Evolutionary conservation across 2,329 filamentous ascomycete species (phyloP).

Genomic region (Trichoderma sp.): DNA sequence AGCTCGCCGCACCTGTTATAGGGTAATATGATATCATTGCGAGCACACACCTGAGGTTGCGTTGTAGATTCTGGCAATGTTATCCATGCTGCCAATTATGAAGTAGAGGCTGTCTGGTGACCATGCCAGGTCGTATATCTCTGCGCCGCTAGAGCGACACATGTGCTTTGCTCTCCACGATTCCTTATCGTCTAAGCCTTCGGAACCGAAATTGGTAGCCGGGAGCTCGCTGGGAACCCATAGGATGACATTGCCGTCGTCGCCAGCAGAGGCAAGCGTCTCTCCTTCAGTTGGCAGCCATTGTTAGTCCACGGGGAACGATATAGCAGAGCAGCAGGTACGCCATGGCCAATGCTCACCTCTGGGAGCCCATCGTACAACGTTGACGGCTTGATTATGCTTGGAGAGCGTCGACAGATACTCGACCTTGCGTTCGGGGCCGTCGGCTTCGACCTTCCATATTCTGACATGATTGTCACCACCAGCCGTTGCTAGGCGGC

Average conservation of each 20-base stretch:
- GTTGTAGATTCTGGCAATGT: conserved; percentile 95
- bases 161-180: conserved; percentile 96
- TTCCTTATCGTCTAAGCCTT: conserved; percentile 88
- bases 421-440: conserved; percentile 82
- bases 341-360: conserved; percentile 50
- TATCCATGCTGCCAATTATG: conserved; percentile 99
- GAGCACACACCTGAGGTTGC: conserved; percentile 74
- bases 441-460: conserved; percentile 84
- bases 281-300: conserved; percentile 59
- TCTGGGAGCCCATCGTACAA: conserved; percentile 92
- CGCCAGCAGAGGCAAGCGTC: conserved; percentile 87
- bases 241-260: conserved; percentile 94
- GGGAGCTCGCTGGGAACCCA: conserved; percentile 87
- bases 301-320: conserved; percentile 6
- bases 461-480: conserved; percentile 96
- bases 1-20: conserved; percentile 4
- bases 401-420: conserved; percentile 90
- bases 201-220: conserved; percentile 70
- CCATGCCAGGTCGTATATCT: conserved; percentile 98
- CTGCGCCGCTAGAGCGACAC: conserved; percentile 90
- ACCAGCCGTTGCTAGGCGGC: conserved; percentile 86
- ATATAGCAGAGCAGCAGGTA: background rate
- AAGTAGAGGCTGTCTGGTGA: conserved; percentile 96
- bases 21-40: background rate
- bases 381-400: conserved; percentile 96